phyloP scores from a whole-genome alignment of 768 basidiomycete species.

The Lyophyllum decastes region DNA sequence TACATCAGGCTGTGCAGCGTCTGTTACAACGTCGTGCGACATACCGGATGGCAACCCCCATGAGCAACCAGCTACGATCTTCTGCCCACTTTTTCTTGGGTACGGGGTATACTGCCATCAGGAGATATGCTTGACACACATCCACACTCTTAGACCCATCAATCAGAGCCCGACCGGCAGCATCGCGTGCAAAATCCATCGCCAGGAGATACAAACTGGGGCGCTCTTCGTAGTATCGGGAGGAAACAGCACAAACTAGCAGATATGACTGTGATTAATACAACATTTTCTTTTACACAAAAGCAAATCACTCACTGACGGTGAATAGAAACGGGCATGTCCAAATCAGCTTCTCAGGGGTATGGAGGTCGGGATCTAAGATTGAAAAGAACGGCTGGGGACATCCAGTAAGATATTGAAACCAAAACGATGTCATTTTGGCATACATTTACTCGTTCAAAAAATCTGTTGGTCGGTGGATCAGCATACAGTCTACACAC shows the following conservation, averaged over 20 bases:
- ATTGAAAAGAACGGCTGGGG: conserved; percentile 57
- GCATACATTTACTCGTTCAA: conserved; percentile 53
- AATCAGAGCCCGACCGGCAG: conserved; percentile 59
- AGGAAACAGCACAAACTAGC: conserved; percentile 69
- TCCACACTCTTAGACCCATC: conserved; percentile 72
- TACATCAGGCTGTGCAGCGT: not conserved
- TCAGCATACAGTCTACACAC: not conserved
- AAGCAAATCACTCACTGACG: conserved; percentile 45
- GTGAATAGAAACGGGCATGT: conserved; percentile 62
- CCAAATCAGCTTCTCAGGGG: conserved; percentile 52
- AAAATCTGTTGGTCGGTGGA: conserved; percentile 38
- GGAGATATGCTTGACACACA: conserved; percentile 74
- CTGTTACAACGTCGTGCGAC: not conserved
- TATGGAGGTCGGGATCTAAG: conserved; percentile 58
- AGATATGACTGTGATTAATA: not conserved
- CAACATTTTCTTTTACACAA: not conserved
- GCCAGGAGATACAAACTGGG: conserved; percentile 58
- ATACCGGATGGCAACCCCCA: conserved; percentile 70
- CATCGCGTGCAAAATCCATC: conserved; percentile 62
- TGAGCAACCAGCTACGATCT: conserved; percentile 71
- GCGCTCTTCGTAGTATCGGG: conserved; percentile 59
- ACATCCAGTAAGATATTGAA: conserved; percentile 27
- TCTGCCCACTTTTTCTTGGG: conserved; percentile 69
- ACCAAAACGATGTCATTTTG: not conserved
- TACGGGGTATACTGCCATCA: conserved; percentile 64